Base-by-base conservation (phyloP, 2,329 filamentous ascomycete genomes). In the Albifimbria verrucaria region DNA sequence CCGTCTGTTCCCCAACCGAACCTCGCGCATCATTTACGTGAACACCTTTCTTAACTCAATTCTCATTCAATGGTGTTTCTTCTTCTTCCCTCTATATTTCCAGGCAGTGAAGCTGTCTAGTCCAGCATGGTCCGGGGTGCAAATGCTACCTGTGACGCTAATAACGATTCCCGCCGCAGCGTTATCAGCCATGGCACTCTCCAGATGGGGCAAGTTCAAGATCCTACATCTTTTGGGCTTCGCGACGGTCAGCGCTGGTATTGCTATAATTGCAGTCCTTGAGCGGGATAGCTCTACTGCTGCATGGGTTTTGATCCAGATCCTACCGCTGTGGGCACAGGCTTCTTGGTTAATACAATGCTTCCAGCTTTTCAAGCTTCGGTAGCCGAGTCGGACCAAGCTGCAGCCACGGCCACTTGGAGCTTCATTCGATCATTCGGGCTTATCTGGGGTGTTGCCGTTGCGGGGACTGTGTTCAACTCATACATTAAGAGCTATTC, bases 391-490 rank as follows among this genome's bases (percentile, higher is more conserved):
- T 11, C 18, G 18, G 41, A 43, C 18, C 41, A 43, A 18, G 41
- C 41, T 43, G 41, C 41, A 20, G 41, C 41, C 15, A 43, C 41
- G 18, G 41, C 41, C 9, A 43, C 12, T 20, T 43, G 41, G 41
- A 20, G 12, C 12, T 43, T 43, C 18, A 43, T 43, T 17, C 41
- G 41, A 5, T 68, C 63, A 3, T 69, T 80, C 6, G 78, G 77
- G 0, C 15, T 9, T 18, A 20, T 43, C 9, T 43, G 41, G 41
- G 76, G 77, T 4, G 70, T 79, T 1, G 68, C 75, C 0, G 69
- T 81, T 4, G 72, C 73, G 0, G 69, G 69, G 0, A 61, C 67
- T 1, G 67, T 77, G 17, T 77, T 78, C 51, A 64, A 63, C 26
- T 55, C n/a, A n/a, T n/a, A n/a, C n/a, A n/a, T n/a, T n/a, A n/a